phyloP scores from a whole-genome alignment of 2,329 filamentous ascomycete genomes.

The Emergomyces pasteurianus region DNA sequence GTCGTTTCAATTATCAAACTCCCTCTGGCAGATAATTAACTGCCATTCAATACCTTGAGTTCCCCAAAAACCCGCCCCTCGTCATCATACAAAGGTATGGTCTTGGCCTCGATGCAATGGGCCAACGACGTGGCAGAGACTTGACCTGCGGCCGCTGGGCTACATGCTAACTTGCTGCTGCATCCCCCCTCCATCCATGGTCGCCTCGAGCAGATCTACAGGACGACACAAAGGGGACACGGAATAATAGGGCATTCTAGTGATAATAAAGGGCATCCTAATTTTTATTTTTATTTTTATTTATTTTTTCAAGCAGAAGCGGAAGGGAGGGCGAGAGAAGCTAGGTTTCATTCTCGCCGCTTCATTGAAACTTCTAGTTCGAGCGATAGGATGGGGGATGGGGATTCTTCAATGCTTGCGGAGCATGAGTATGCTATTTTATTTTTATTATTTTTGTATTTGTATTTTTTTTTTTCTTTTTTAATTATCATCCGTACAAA shows the following conservation, averaged over 20 bases:
- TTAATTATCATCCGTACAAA: too few relatives aligned
- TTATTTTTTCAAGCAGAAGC: background rate
- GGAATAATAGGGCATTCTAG: background rate
- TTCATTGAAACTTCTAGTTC: background rate
- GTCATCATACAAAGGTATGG: background rate
- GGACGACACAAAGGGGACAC: slow-evolving; percentile 7
- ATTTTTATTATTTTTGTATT: too few relatives aligned
- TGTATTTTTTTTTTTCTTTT: too few relatives aligned
- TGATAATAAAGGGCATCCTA: too few relatives aligned
- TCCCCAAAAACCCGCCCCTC: background rate
- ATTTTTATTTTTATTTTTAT: too few relatives aligned
- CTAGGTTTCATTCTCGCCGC: background rate
- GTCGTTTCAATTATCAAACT: too few relatives aligned
- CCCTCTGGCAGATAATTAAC: too few relatives aligned
- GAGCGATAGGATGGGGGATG: background rate
- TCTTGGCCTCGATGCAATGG: slow-evolving; percentile 1
- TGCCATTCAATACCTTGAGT: too few relatives aligned
- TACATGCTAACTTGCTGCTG: background rate
- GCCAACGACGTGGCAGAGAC: slow-evolving; percentile 13
- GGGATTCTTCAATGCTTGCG: background rate
- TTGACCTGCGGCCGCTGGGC: background rate
- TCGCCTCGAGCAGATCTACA: slow-evolving; percentile 6
- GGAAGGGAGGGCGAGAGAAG: background rate
- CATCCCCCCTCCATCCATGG: background rate
- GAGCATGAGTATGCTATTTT: too few relatives aligned